Evolutionary conservation across 768 basidiomycete genomes (phyloP).

Genomic region (Termitomyces sp.): DNA sequence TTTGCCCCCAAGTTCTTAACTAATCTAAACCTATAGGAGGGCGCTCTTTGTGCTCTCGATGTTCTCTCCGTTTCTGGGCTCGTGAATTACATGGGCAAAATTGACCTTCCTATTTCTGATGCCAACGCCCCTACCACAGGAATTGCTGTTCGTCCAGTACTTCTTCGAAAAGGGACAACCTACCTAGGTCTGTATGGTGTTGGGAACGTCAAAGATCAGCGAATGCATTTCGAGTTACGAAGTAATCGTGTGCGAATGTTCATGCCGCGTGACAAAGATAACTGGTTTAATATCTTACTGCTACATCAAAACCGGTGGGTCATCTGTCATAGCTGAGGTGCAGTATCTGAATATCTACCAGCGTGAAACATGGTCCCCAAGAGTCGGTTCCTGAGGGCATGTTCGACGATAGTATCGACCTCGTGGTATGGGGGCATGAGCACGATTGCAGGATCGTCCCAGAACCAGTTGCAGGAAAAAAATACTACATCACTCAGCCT

Average conservation of each 20-base stretch:
- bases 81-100: slow-evolving; percentile 96
- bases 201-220: slow-evolving; percentile 93
- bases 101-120: slow-evolving; percentile 79
- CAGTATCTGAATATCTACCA: slow-evolving; percentile 22
- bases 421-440: slow-evolving; percentile 98
- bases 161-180: slow-evolving; percentile 84
- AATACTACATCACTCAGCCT: slow-evolving; percentile 90
- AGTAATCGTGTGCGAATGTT: slow-evolving; percentile 95
- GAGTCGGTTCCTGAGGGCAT: slow-evolving; percentile 93
- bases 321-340: background rate
- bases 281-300: slow-evolving; percentile 93
- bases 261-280: slow-evolving; percentile 85
- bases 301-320: slow-evolving; percentile 94
- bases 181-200: slow-evolving; percentile 91
- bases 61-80: slow-evolving; percentile 91
- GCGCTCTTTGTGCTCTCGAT: slow-evolving; percentile 93
- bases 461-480: slow-evolving; percentile 86
- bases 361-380: slow-evolving; percentile 92
- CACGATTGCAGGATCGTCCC: slow-evolving; percentile 94
- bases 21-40: slow-evolving; percentile 54
- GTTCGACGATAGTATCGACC: slow-evolving; percentile 92
- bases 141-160: slow-evolving; percentile 84
- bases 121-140: slow-evolving; percentile 62
- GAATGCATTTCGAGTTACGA: slow-evolving; percentile 94
- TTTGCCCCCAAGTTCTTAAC: background rate